Evolutionary conservation across 2,329 filamentous ascomycete species (phyloP), one percentile per base, ranked within the genome.

Genomic region (Alternaria postmessia): DNA sequence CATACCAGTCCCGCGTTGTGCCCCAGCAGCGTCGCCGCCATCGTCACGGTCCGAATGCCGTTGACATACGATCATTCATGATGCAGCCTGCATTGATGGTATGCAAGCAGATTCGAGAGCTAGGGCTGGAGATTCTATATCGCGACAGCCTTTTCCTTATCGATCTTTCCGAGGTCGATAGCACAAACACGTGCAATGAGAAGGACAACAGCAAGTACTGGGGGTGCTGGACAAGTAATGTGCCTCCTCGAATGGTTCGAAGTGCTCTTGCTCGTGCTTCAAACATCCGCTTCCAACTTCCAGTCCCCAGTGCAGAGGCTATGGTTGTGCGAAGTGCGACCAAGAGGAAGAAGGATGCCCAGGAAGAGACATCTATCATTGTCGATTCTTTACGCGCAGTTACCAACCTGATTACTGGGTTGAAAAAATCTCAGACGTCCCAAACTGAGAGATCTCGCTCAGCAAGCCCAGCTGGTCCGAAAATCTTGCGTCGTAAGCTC

Each of bases 301-400:
- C 71, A 7, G 67, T 72, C 3, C 68, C 70, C 6, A 68, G 66
- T 22, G 65, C 63, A 9, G 70, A 72, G 43, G 54, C 66, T 5
- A 47, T 51, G 22, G 52, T 48, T 8, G 54, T 55, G 32, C 62
- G 61, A 11, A 69, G 65, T 14, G 60, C 64, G 24, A 62, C 67
- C 26, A 73, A 70, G 43, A 66, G 64, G 43, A 65, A 70, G 61
- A 71, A 72, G 22, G 61, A 63, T 22, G 64, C 66, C 41, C 61
- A 68, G 12, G 67, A 67, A 24, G 64, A 74, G 42, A 61, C 64
- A 3, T 38, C 48, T 7, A 58, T 62, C 4, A 48, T 73, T 7
- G 58, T 64, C 20, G 66, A 66, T 22, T 72, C 63, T 42, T 49
- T 74, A 9, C 61, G 63, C 24, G 43, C 57, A 2, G 64, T 73